These are phyloP conservation scores for Escallonia herrerae DNA, from an alignment of 129 eudicot genomes.

Conservation along the genomic window DNA sequence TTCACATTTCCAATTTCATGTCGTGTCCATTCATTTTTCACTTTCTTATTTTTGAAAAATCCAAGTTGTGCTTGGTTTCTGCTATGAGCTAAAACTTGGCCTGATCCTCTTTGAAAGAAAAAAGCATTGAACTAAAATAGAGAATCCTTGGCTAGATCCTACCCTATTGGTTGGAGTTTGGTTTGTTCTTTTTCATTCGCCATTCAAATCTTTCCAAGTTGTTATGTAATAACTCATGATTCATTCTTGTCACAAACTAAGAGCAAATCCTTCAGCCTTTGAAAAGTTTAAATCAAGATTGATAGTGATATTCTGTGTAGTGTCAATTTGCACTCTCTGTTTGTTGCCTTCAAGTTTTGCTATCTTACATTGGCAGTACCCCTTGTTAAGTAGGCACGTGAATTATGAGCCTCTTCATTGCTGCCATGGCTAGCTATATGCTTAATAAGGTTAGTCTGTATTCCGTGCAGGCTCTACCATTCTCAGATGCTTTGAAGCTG, in stretches of 20 bases:
- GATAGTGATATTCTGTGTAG: background rate
- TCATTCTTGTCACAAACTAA: background rate
- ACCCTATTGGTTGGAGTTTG: background rate
- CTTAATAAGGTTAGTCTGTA: background rate
- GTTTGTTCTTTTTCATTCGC: background rate
- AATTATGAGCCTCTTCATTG: background rate
- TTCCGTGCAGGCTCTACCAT: conserved; percentile 79
- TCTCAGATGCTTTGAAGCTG: conserved; percentile 85
- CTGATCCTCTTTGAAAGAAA: too few relatives aligned
- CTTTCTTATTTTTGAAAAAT: too few relatives aligned
- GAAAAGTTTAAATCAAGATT: background rate
- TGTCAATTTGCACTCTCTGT: background rate
- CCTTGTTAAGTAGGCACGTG: background rate
- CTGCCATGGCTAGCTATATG: background rate
- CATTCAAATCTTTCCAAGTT: background rate
- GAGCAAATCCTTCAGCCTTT: background rate
- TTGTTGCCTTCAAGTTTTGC: background rate
- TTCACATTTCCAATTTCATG: too few relatives aligned
- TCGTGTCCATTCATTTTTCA: too few relatives aligned
- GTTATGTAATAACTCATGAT: background rate
- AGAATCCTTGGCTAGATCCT: too few relatives aligned
- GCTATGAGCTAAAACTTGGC: too few relatives aligned
- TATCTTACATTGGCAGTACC: too few relatives aligned
- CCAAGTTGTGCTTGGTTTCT: too few relatives aligned
- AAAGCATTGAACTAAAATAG: too few relatives aligned